Evolutionary conservation across 352 stramenopile genomes (phyloP).

Genomic region (Phytopythium mirpurense): DNA sequence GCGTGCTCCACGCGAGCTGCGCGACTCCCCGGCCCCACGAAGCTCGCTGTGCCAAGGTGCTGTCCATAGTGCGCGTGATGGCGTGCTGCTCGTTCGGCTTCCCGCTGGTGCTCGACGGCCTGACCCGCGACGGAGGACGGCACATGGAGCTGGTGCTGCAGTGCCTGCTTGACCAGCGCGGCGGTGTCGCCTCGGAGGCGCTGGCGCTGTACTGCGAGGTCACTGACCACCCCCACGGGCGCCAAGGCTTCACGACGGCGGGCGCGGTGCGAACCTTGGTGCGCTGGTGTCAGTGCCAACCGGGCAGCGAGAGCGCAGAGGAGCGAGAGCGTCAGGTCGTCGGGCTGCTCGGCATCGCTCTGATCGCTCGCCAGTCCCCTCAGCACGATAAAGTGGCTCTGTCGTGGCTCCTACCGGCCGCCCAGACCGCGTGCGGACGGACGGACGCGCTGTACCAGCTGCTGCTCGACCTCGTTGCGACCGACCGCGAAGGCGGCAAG

Average conservation of each 20-base stretch:
- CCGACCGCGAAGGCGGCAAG: slow-evolving; percentile 9
- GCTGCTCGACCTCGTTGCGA: slow-evolving; percentile 36
- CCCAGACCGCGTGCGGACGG: slow-evolving; percentile 24
- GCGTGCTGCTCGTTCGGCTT: slow-evolving; percentile 41
- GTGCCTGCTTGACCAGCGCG: slow-evolving; percentile 32
- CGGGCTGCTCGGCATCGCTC: slow-evolving; percentile 38
- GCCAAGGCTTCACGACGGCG: slow-evolving; percentile 55
- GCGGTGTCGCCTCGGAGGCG: slow-evolving; percentile 25
- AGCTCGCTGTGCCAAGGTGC: not conserved
- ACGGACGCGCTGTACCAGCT: slow-evolving; percentile 42
- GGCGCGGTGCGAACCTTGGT: slow-evolving; percentile 47
- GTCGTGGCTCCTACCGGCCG: slow-evolving; percentile 18
- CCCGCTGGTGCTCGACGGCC: slow-evolving; percentile 36
- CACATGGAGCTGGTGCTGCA: slow-evolving; percentile 38
- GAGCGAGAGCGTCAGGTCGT: slow-evolving; percentile 30
- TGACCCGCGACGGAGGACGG: slow-evolving; percentile 51
- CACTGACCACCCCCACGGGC: slow-evolving; percentile 40
- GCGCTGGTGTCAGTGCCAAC: slow-evolving; percentile 35
- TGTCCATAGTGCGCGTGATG: slow-evolving; percentile 24
- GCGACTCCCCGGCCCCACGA: not conserved
- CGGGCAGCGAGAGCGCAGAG: slow-evolving; percentile 20
- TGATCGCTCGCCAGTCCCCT: slow-evolving; percentile 42
- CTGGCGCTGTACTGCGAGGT: slow-evolving; percentile 59
- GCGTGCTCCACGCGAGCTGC: slow-evolving; percentile 1
- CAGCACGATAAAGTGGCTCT: slow-evolving; percentile 11